Evolutionary conservation across 2,329 filamentous ascomycete genomes (phyloP).

Genomic region (Colletotrichum chlorophyti): DNA sequence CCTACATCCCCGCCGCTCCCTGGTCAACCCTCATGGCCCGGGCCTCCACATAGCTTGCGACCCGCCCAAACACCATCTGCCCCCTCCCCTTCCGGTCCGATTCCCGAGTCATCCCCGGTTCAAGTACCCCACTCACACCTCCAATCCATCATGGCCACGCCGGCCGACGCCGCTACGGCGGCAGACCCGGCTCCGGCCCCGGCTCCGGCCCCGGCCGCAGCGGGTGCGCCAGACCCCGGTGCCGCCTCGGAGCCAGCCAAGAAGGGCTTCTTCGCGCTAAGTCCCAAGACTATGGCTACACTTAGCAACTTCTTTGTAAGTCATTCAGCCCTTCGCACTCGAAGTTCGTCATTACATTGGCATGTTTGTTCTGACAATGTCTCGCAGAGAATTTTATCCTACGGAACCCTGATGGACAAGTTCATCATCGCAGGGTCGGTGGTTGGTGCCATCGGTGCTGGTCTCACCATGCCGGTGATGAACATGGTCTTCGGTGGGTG

Average conservation of each 20-base stretch:
- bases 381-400: constrained; percentile 12
- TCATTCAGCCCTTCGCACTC: background rate
- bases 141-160: constrained; percentile 20
- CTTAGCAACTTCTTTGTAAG: constrained; percentile 26
- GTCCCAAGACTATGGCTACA: constrained; percentile 18
- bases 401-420: constrained; percentile 18
- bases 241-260: constrained; percentile 2
- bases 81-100: constrained; percentile 3
- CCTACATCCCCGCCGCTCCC: background rate
- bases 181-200: constrained; percentile 13
- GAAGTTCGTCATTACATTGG: background rate
- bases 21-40: constrained; percentile 18
- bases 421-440: constrained; percentile 18
- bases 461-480: constrained; percentile 38
- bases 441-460: constrained; percentile 21
- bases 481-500: constrained; percentile 42
- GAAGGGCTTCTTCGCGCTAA: constrained; percentile 21
- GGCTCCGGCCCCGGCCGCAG: background rate
- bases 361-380: background rate
- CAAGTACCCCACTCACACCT: background rate
- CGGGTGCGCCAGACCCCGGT: background rate
- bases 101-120: background rate
- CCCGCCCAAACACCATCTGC: background rate
- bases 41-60: constrained; percentile 19
- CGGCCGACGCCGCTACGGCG: constrained; percentile 22